phyloP scores from a whole-genome alignment of 164 flowering plant species.

The Pachysandra terminalis region DNA sequence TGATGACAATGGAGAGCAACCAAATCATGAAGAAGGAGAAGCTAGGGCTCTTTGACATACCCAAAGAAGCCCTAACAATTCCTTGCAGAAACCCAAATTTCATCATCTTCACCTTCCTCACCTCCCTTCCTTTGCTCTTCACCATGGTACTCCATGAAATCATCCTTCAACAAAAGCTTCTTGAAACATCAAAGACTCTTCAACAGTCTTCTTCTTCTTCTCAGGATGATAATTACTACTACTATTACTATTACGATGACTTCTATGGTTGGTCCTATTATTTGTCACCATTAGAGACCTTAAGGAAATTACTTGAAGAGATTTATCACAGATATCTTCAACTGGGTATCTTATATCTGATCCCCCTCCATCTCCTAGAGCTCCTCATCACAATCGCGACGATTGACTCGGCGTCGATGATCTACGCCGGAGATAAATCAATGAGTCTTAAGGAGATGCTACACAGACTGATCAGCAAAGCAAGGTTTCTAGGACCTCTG shows the following conservation, averaged over 20 bases:
- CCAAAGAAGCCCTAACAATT: conserved; percentile 14
- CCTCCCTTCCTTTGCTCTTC: conserved; percentile 17
- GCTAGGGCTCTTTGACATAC: conserved; percentile 2
- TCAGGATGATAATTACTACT: no score
- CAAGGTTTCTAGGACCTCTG: not conserved
- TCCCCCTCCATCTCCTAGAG: conserved; percentile 15
- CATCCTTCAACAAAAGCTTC: not conserved
- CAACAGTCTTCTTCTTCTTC: not conserved
- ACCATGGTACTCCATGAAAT: conserved; percentile 14
- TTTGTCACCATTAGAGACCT: not conserved
- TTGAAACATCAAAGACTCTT: not conserved
- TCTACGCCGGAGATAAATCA: conserved; percentile 2
- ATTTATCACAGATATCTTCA: not conserved
- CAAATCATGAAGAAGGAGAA: not conserved
- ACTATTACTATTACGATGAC: no score
- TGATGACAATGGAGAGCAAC: conserved; percentile 2
- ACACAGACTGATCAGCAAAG: not conserved
- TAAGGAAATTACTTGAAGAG: not conserved
- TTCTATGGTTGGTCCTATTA: no score
- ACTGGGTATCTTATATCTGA: conserved; percentile 6
- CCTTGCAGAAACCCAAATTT: conserved; percentile 9
- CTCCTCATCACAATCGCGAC: conserved; percentile 3
- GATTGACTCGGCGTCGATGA: conserved; percentile 9
- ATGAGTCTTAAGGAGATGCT: conserved; percentile 11
- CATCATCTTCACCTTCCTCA: conserved; percentile 14